phyloP scores from a whole-genome alignment of 176 grass and related monocot species.

The Echinochloa phyllopogon region DNA sequence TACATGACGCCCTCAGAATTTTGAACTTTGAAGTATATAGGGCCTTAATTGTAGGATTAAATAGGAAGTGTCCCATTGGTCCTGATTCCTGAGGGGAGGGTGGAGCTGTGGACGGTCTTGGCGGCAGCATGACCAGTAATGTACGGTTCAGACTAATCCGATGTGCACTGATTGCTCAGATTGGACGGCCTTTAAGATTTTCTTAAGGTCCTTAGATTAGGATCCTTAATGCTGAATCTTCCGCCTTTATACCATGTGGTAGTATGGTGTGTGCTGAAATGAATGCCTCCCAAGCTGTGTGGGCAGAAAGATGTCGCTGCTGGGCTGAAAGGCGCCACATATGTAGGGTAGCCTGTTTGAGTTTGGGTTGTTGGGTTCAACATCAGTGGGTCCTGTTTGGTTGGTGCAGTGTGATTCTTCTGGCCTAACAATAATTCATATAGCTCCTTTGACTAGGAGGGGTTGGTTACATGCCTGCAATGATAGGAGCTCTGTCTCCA shows the following conservation, averaged over 20 bases:
- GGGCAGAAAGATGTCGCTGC: conserved; percentile 13
- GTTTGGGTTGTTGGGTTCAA: conserved; percentile 44
- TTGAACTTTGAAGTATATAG: neutral
- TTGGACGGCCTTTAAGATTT: neutral
- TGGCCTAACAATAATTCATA: conserved; percentile 40
- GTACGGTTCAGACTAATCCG: conserved; percentile 20
- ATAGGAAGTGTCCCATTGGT: conserved; percentile 1
- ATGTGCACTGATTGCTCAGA: neutral
- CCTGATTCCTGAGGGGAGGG: neutral
- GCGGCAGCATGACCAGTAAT: conserved; percentile 13
- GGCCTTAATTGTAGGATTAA: conserved; percentile 23
- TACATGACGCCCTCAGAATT: neutral
- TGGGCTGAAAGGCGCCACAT: conserved; percentile 29
- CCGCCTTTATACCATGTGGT: conserved; percentile 2
- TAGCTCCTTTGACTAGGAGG: conserved; percentile 35
- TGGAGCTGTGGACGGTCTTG: neutral
- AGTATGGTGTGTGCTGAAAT: neutral
- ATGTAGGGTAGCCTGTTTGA: conserved; percentile 18
- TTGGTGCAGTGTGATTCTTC: conserved; percentile 48
- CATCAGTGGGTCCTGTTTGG: conserved; percentile 34
- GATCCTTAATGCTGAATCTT: neutral
- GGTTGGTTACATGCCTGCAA: conserved; percentile 5
- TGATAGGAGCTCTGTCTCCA: conserved; percentile 18
- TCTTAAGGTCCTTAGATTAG: neutral
- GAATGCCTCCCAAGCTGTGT: neutral